A percentile compares a stretch with the other conserved stretches of the same genome.
Evolutionary conservation across 2,329 filamentous ascomycete genomes (phyloP).

Genomic region (Coniosporium tulheliwenetii): DNA sequence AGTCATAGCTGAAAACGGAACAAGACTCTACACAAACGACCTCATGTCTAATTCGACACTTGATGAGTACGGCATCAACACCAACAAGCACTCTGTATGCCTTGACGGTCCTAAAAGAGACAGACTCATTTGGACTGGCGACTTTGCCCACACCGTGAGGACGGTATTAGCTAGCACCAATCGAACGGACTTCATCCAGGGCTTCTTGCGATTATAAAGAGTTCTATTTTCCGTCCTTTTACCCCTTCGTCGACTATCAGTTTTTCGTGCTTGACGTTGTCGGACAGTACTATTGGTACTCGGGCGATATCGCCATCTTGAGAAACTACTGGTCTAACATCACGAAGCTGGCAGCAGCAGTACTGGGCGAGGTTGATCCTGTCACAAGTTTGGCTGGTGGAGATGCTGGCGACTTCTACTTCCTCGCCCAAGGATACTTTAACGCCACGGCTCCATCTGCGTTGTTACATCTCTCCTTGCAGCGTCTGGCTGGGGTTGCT

Average conservation of each 20-base stretch:
- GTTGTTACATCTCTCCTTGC: constrained; percentile 12
- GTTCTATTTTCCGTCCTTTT: constrained; percentile 1
- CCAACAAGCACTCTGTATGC: constrained; percentile 20
- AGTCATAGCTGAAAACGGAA: constrained; percentile 14
- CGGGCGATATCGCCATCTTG: constrained; percentile 8
- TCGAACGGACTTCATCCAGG: constrained; percentile 18
- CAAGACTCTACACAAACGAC: constrained; percentile 15
- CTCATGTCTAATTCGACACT: constrained; percentile 13
- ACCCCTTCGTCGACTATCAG: constrained; percentile 15
- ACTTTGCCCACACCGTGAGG: constrained; percentile 25
- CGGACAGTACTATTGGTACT: constrained; percentile 12
- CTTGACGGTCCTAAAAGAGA: constrained; percentile 27
- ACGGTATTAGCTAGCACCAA: constrained; percentile 20
- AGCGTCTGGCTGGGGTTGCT: constrained; percentile 13
- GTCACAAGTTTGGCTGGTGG: constrained; percentile 11
- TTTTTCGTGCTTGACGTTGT: constrained; percentile 14
- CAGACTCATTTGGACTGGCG: constrained; percentile 25
- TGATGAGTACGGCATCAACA: constrained; percentile 20
- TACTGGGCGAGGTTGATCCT: constrained; percentile 12
- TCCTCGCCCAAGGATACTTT: constrained; percentile 10
- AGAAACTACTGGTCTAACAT: constrained; percentile 10
- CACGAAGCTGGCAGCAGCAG: constrained; percentile 9
- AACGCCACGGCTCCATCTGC: constrained; percentile 15
- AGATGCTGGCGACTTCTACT: constrained; percentile 6
- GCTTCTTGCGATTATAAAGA: constrained; percentile 13